phyloP scores from a whole-genome alignment of 352 stramenopile species.

The Thalassiosira hispida region DNA sequence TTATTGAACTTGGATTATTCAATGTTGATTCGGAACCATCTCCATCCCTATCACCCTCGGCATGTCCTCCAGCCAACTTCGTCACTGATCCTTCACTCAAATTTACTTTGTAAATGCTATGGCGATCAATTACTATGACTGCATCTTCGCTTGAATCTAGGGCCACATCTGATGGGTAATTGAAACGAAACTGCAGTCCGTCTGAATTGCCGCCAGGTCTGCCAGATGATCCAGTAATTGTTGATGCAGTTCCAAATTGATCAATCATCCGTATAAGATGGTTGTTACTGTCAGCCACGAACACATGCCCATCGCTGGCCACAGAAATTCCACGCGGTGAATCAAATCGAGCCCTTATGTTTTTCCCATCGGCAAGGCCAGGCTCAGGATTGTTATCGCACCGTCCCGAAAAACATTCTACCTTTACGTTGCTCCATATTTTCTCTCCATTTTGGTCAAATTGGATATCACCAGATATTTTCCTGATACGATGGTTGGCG shows the following conservation, averaged over 20 bases:
- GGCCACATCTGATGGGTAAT: slow-evolving; percentile 91
- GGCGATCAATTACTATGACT: slow-evolving; percentile 90
- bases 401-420: slow-evolving; percentile 90
- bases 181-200: slow-evolving; percentile 85
- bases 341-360: slow-evolving; percentile 89
- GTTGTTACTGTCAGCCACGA: slow-evolving; percentile 96
- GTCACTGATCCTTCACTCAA: slow-evolving; percentile 85
- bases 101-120: slow-evolving; percentile 88
- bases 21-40: slow-evolving; percentile 89
- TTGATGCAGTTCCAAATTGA: slow-evolving; percentile 83
- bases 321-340: slow-evolving; percentile 90
- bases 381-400: slow-evolving; percentile 88
- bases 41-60: slow-evolving; percentile 88
- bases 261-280: slow-evolving; percentile 90
- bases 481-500: slow-evolving; percentile 88
- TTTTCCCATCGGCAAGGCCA: slow-evolving; percentile 90
- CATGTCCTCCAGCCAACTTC: slow-evolving; percentile 89
- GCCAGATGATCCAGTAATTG: slow-evolving; percentile 67
- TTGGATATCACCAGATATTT: slow-evolving; percentile 76
- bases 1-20: slow-evolving; percentile 87
- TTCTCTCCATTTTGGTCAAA: slow-evolving; percentile 52
- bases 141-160: slow-evolving; percentile 85
- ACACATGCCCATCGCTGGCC: slow-evolving; percentile 87
- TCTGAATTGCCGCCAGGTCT: slow-evolving; percentile 45
- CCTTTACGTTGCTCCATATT: slow-evolving; percentile 59